Percentiles rank a stretch among this genome's conserved stretches.
Evolutionary conservation across 768 basidiomycete genomes (phyloP).

Genomic region (Amanita rubescens): DNA sequence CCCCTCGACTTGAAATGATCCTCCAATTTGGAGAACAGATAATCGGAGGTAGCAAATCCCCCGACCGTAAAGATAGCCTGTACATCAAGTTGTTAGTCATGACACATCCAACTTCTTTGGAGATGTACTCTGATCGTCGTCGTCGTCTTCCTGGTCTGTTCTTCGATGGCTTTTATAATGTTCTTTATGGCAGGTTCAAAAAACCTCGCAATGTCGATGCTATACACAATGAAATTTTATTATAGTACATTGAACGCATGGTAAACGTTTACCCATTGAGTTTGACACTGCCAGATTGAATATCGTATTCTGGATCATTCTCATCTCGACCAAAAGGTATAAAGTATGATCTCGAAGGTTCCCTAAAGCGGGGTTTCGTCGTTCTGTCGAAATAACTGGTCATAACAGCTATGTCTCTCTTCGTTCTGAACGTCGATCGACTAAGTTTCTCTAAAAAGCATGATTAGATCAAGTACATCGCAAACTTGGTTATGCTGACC

Average conservation of each 20-base stretch:
- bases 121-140: background rate
- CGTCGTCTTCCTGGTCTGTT: background rate
- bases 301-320: slow-evolving; percentile 30
- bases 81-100: background rate
- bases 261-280: background rate
- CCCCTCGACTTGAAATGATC: slow-evolving; percentile 24
- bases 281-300: slow-evolving; percentile 32
- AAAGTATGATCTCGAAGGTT: slow-evolving; percentile 27
- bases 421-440: background rate
- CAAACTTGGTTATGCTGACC: background rate
- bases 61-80: slow-evolving; percentile 43
- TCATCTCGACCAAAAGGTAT: slow-evolving; percentile 41
- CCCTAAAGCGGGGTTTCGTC: slow-evolving; percentile 35
- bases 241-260: background rate
- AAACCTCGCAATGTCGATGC: background rate
- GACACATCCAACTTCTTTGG: background rate
- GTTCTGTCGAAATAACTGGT: slow-evolving; percentile 36
- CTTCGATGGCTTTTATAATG: slow-evolving; percentile 1
- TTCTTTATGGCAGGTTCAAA: slow-evolving; percentile 2
- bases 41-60: slow-evolving; percentile 45
- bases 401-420: background rate
- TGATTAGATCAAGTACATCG: background rate
- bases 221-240: background rate
- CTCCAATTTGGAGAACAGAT: slow-evolving; percentile 35
- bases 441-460: background rate